Conservation (phyloP, 371 early-diverging fungal species). For the Mucor sp. region DNA sequence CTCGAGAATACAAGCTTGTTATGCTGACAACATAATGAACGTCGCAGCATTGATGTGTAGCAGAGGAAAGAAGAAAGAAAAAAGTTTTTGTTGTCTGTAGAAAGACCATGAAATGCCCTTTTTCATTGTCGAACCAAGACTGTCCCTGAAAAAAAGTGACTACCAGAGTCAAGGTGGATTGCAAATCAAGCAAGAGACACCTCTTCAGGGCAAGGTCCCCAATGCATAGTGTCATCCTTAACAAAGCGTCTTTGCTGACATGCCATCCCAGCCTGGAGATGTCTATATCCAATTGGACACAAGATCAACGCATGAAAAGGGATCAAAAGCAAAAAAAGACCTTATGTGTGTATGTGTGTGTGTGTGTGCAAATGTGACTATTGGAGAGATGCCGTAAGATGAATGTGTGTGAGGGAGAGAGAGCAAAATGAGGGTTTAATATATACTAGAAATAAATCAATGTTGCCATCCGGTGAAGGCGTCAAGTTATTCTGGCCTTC, state of each 20-base stretch:
- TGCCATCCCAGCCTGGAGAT: background rate
- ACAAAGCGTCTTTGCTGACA: background rate
- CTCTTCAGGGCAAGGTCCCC: background rate
- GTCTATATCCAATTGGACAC: background rate
- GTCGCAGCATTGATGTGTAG: background rate
- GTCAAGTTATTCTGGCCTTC: constrained; percentile 53
- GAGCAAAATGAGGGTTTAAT: background rate
- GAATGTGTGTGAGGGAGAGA: too few relatives aligned
- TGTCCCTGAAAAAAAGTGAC: constrained; percentile 5
- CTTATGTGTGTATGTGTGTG: too few relatives aligned
- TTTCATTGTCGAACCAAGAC: background rate
- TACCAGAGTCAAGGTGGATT: background rate
- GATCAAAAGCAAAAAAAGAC: background rate
- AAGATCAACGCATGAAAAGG: background rate
- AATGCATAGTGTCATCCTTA: background rate
- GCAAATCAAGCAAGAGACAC: background rate
- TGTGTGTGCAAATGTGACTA: background rate
- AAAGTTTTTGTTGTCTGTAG: background rate
- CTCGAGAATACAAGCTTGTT: constrained; percentile 14
- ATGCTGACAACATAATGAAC: constrained; percentile 2
- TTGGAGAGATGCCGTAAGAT: background rate
- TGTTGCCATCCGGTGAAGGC: constrained; percentile 21
- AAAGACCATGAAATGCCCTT: background rate
- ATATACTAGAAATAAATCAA: background rate
- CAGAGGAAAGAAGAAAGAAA: background rate